Percentiles rank a stretch among this genome's conserved stretches.
phyloP scores from a whole-genome alignment of 345 rosid genomes.

The Cardamine chenopodiifolia region DNA sequence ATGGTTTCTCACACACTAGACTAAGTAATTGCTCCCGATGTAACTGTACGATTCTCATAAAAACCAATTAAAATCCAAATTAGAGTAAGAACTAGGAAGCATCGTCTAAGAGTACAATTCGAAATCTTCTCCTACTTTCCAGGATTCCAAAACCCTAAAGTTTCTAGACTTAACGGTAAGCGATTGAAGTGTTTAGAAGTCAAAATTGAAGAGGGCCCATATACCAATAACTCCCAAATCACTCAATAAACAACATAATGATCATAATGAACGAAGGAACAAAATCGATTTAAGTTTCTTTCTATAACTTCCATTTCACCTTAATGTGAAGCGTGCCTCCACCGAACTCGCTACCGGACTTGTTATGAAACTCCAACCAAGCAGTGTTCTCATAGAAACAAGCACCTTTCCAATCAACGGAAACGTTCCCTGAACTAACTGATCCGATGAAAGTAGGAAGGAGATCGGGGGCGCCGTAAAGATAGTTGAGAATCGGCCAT shows the following conservation, averaged over 20 bases:
- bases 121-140: background rate
- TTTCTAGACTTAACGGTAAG: background rate
- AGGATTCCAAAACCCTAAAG: constrained; percentile 12
- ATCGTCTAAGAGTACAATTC: background rate
- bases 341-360: constrained; percentile 76
- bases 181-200: background rate
- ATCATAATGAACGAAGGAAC: background rate
- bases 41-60: background rate
- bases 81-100: background rate
- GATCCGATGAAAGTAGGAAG: constrained; percentile 87
- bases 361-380: constrained; percentile 87
- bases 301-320: constrained; percentile 17
- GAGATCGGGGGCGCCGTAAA: constrained; percentile 69
- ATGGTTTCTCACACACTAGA: background rate
- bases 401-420: constrained; percentile 85
- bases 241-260: background rate
- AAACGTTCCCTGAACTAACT: constrained; percentile 44
- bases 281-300: background rate
- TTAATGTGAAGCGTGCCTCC: constrained; percentile 88
- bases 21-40: background rate
- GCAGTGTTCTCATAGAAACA: constrained; percentile 77
- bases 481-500: constrained; percentile 77
- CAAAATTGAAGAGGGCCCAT: constrained; percentile 30
- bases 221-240: background rate
- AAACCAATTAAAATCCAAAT: background rate